Conservation (phyloP, 768 basidiomycete genomes). For the Amanita thiersii region DNA sequence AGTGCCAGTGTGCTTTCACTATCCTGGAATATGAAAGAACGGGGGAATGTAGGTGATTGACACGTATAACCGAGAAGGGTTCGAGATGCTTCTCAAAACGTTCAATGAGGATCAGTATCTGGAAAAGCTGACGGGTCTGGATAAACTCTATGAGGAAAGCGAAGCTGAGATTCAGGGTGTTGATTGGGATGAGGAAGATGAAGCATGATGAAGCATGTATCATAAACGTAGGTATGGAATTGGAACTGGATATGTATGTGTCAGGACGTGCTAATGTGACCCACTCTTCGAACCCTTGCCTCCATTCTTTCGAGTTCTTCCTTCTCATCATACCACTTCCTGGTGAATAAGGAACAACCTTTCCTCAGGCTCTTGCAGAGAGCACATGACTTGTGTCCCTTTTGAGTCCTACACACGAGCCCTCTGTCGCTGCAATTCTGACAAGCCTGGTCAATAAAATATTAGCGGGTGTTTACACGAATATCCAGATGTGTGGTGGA, state of each 20-base stretch:
- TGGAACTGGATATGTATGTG: not conserved
- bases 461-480: no score
- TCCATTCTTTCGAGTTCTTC: not conserved
- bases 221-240: no score
- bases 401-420: no score
- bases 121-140: conserved; percentile 70
- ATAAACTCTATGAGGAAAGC: conserved; percentile 68
- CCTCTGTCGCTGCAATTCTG: no score
- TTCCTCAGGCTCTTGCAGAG: not conserved
- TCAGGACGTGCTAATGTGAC: not conserved
- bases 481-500: no score
- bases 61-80: conserved; percentile 79
- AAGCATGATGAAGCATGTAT: conserved; percentile 25
- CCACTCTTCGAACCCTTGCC: not conserved
- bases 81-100: conserved; percentile 68
- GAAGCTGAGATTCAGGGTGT: conserved; percentile 62
- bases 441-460: no score
- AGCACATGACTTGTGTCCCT: not conserved
- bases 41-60: conserved; percentile 49
- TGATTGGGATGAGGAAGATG: conserved; percentile 71
- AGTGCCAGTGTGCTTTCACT: conserved; percentile 16
- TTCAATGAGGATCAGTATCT: conserved; percentile 79
- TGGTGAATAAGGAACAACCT: not conserved
- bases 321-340: not conserved
- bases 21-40: not conserved